phyloP scores from a whole-genome alignment of 768 basidiomycete genomes.

The Pilatotrama ljubarskyi region DNA sequence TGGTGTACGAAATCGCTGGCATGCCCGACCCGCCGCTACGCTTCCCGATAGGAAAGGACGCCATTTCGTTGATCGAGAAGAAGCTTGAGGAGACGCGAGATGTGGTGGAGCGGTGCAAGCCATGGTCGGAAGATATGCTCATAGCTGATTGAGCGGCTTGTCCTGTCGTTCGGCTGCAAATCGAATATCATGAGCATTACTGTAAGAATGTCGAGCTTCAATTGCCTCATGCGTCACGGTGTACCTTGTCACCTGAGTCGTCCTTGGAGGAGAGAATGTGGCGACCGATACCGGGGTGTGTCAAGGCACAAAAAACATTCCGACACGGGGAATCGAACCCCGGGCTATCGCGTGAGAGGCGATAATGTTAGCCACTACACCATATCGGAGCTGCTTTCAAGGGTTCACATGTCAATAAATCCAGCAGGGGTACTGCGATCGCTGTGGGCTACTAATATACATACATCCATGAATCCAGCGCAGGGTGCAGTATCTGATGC shows the following conservation, averaged over 20 bases:
- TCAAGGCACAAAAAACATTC: neutral
- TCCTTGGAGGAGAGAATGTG: too few species aligned
- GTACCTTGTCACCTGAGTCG: too few species aligned
- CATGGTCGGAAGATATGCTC: slow-evolving; percentile 21
- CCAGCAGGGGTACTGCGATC: too few species aligned
- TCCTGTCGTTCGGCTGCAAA: too few species aligned
- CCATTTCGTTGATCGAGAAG: neutral
- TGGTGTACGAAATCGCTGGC: slow-evolving; percentile 20
- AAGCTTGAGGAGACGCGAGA: slow-evolving; percentile 1
- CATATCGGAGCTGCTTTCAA: slow-evolving; percentile 14
- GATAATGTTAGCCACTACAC: slow-evolving; percentile 20
- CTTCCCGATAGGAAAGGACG: slow-evolving; percentile 16
- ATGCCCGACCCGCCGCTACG: slow-evolving; percentile 24
- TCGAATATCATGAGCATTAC: too few species aligned
- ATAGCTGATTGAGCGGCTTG: too few species aligned
- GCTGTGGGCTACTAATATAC: too few species aligned
- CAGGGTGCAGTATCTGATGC: too few species aligned
- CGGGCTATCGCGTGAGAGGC: slow-evolving; percentile 19
- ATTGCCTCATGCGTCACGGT: too few species aligned
- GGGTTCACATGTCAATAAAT: neutral
- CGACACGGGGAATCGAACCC: slow-evolving; percentile 19
- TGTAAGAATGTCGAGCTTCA: too few species aligned
- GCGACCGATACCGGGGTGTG: too few species aligned
- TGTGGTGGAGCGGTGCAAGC: slow-evolving; percentile 18
- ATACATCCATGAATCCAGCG: too few species aligned